phyloP scores from a whole-genome alignment of 1,284 basidiomycete species.

The Ceratobasidium theobromae region DNA sequence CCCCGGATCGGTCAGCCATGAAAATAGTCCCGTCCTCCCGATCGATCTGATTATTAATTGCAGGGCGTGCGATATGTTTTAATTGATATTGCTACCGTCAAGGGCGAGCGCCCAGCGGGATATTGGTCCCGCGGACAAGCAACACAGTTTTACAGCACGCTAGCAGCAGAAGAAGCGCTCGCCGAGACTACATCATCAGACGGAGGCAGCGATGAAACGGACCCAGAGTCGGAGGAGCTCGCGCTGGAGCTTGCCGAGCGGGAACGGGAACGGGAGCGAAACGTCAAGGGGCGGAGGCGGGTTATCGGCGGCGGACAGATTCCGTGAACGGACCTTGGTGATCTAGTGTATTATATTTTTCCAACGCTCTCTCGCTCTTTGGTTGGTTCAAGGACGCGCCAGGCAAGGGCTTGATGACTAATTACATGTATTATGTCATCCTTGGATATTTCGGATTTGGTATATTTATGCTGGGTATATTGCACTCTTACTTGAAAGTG shows the following conservation, averaged over 20 bases:
- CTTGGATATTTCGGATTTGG: no score
- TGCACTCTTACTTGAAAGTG: no score
- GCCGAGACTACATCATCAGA: background rate
- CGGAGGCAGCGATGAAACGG: background rate
- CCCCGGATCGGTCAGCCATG: constrained; percentile 72
- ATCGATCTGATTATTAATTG: constrained; percentile 33
- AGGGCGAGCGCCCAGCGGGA: constrained; percentile 52
- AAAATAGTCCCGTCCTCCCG: constrained; percentile 47
- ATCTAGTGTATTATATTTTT: background rate
- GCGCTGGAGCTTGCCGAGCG: constrained; percentile 3
- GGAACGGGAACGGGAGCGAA: constrained; percentile 8
- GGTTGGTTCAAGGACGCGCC: no score
- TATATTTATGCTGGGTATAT: no score
- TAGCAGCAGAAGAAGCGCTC: constrained; percentile 54
- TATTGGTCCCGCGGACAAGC: constrained; percentile 66
- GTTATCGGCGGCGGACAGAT: constrained; percentile 6
- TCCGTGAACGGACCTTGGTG: background rate
- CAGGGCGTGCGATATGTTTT: constrained; percentile 65
- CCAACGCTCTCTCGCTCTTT: background rate
- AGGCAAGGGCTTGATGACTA: no score
- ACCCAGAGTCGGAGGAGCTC: background rate
- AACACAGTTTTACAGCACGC: constrained; percentile 54
- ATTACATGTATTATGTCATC: no score
- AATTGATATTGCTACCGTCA: constrained; percentile 57
- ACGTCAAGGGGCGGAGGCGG: background rate